Percentiles rank a stretch among this genome's conserved stretches.
These are phyloP conservation scores for Carex cristatella DNA, from an alignment of 176 grass and related monocot genomes.

Conservation along the genomic window DNA sequence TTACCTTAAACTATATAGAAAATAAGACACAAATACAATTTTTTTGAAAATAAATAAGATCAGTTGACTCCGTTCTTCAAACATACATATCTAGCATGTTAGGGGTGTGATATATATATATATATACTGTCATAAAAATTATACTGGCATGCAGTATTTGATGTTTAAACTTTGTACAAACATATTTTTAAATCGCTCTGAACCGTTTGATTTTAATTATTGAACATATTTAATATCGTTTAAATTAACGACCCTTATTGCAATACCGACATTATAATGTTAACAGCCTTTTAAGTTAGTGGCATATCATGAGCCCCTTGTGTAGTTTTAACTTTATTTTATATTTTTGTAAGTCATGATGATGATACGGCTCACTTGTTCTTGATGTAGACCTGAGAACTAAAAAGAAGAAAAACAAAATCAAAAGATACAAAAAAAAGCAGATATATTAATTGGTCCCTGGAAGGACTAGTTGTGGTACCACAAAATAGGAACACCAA, in stretches of 20 bases:
- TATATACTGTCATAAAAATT: too few relatives aligned
- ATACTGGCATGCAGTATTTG: too few relatives aligned
- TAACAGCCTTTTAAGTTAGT: neutral
- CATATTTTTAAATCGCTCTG: neutral
- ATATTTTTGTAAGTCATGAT: neutral
- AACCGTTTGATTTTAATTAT: neutral
- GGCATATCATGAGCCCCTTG: neutral
- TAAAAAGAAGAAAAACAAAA: neutral
- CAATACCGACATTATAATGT: neutral
- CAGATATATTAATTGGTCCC: neutral
- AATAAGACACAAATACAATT: too few relatives aligned
- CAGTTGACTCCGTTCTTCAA: too few relatives aligned
- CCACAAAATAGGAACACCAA: neutral
- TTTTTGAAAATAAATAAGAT: too few relatives aligned
- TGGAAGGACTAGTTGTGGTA: slow-evolving; percentile 18
- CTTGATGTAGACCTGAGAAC: neutral
- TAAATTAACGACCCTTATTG: too few relatives aligned
- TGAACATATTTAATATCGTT: too few relatives aligned
- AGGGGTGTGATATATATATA: too few relatives aligned
- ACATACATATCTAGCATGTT: too few relatives aligned
- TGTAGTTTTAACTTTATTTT: neutral
- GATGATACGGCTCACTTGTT: neutral
- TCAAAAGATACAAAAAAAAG: neutral
- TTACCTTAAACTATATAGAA: too few relatives aligned
- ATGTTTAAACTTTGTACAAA: neutral